Evolutionary conservation across 2,329 filamentous ascomycete species (phyloP).

Genomic region (Nigrograna mackinnonii): DNA sequence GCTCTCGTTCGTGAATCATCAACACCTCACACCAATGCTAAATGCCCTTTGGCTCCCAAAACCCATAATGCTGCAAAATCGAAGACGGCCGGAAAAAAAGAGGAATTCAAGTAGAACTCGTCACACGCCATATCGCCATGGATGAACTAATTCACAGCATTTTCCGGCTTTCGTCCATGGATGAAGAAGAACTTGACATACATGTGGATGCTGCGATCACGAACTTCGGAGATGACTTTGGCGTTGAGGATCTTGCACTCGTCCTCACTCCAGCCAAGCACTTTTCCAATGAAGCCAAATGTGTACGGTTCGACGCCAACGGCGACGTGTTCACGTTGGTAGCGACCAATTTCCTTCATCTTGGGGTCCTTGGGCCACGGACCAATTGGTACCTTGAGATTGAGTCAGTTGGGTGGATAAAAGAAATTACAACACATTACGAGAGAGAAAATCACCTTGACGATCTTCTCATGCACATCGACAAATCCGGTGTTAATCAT

Average conservation of each 20-base stretch:
- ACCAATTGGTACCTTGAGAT: constrained; percentile 31
- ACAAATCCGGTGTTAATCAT: constrained; percentile 36
- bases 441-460: constrained; percentile 27
- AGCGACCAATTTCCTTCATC: constrained; percentile 55
- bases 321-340: constrained; percentile 38
- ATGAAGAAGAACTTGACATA: constrained; percentile 41
- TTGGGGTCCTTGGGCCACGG: constrained; percentile 53
- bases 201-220: constrained; percentile 28
- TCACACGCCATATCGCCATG: no score
- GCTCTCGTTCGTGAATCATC: no score
- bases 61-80: no score
- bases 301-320: constrained; percentile 42
- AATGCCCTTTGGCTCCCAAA: no score
- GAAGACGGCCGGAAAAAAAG: no score
- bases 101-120: no score
- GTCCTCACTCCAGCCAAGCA: constrained; percentile 37
- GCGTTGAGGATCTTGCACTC: constrained; percentile 38
- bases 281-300: constrained; percentile 36
- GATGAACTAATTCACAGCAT: no score
- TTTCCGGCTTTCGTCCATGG: constrained; percentile 30
- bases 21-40: no score
- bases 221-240: constrained; percentile 34
- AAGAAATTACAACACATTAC: background rate
- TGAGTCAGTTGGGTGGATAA: background rate
- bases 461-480: constrained; percentile 24